Base-by-base conservation (phyloP, 768 basidiomycete genomes). In the Suillus plorans region DNA sequence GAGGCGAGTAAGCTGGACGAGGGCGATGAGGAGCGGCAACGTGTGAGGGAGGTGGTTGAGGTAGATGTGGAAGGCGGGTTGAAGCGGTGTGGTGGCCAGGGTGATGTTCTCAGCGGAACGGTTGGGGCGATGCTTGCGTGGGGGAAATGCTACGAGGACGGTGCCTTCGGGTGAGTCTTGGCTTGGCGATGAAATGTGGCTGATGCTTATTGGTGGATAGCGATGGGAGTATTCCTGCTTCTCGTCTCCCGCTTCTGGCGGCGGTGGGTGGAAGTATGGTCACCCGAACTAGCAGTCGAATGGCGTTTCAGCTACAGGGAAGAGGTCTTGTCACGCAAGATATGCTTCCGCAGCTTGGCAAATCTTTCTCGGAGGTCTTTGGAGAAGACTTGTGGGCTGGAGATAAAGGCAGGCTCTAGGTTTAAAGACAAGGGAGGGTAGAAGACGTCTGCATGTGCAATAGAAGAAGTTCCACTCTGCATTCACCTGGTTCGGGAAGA, bases 81-180 rank as follows among this genome's bases (percentile, higher is more conserved):
- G 70, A 97, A 97, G 79, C 81, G 97, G 63, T 96, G 94, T 70
- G 97, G 97, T 14, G 97, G 97, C 1, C 97, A 99, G 74, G 97
- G 97, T 0, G 97, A 99, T 77, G 88, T 99, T 44, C 75, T 99
- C 63, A 91, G 90, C 70, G 97, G 97, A 14, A 82, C 85, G 52
- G 90, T 95, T 12, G 97, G 95, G 0, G 86, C 94, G 2, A 86
- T 97, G 74, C 80, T 99, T 69, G 96, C 96, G 5, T 99, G 97
- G 97, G 94, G 92, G 5, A 92, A 91, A 74, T 94, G 92, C 70
- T 99, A 92, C 74, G 94, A 96, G 71, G 86, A 87, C 52, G 92
- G 95, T 18, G 85, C 84, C 1, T 94, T 90, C 69, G 90, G 89
- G 93, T 94, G 71, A 70, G 84, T 66, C 18, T 58, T 50, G 18